Conservation (phyloP, 179 eudicot species). For the Camellia oleifera region DNA sequence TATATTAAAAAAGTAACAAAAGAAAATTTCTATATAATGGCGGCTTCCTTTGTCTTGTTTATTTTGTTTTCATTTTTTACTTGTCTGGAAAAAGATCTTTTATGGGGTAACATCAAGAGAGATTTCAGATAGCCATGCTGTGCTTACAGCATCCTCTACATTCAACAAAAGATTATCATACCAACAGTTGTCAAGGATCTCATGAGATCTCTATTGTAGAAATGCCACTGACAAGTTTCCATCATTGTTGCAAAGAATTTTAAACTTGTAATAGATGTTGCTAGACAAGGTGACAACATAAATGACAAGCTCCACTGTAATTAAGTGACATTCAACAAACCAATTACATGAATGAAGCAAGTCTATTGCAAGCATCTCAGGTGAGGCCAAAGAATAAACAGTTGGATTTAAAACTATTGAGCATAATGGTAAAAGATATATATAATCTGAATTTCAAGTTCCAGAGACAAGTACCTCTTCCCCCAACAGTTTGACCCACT, state of each 20-base stretch:
- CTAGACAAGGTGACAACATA: background rate
- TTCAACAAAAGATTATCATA: background rate
- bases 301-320: background rate
- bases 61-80: background rate
- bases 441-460: background rate
- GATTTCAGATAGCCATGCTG: background rate
- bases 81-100: background rate
- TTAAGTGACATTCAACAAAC: background rate
- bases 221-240: background rate
- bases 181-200: background rate
- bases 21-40: background rate
- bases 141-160: background rate
- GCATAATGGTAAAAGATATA: background rate
- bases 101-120: background rate
- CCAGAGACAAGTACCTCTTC: constrained; percentile 38
- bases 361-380: constrained; percentile 3
- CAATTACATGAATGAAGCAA: background rate
- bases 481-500: constrained; percentile 51
- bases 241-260: background rate
- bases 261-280: background rate
- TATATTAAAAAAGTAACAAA: background rate
- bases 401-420: background rate
- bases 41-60: background rate
- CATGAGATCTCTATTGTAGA: background rate
- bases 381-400: background rate